phyloP scores from a whole-genome alignment of 2,329 filamentous ascomycete species.

The Pseudogymnoascus sp. region DNA sequence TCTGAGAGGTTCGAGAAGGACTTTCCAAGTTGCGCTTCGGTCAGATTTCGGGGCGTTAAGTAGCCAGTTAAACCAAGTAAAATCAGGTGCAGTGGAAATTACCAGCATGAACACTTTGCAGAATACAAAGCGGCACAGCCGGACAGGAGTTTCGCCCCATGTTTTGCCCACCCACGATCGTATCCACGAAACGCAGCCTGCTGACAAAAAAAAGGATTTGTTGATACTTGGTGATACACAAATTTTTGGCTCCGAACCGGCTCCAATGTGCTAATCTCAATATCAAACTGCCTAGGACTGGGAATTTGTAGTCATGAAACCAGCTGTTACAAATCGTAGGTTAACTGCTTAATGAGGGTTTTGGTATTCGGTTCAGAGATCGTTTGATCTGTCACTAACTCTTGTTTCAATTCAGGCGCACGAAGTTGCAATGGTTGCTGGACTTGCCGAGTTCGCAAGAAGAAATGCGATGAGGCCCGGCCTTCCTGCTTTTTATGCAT shows the following conservation, averaged over 20 bases:
- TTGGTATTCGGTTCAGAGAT: background rate
- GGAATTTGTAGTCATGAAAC: background rate
- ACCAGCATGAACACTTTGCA: background rate
- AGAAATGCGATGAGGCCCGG: constrained; percentile 22
- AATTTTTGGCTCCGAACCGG: background rate
- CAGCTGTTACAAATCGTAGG: background rate
- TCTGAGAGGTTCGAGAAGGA: background rate
- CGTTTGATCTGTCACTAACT: background rate
- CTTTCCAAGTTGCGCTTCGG: background rate
- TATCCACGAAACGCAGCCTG: background rate
- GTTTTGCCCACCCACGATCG: background rate
- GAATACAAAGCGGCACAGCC: background rate
- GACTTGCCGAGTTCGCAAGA: constrained; percentile 24
- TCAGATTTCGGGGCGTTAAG: background rate
- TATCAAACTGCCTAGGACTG: background rate
- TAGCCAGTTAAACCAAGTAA: background rate
- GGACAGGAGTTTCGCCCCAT: background rate
- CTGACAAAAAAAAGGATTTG: background rate
- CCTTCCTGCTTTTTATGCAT: constrained; percentile 21
- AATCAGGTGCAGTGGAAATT: background rate
- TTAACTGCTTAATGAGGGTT: background rate
- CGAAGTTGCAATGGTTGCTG: constrained; percentile 21
- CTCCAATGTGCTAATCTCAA: background rate
- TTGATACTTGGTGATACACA: background rate
- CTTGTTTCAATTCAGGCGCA: background rate